Evolutionary conservation across 306 rosid genomes (phyloP), one percentile per base, ranked within the genome.

Genomic region (Medicago lupulina): DNA sequence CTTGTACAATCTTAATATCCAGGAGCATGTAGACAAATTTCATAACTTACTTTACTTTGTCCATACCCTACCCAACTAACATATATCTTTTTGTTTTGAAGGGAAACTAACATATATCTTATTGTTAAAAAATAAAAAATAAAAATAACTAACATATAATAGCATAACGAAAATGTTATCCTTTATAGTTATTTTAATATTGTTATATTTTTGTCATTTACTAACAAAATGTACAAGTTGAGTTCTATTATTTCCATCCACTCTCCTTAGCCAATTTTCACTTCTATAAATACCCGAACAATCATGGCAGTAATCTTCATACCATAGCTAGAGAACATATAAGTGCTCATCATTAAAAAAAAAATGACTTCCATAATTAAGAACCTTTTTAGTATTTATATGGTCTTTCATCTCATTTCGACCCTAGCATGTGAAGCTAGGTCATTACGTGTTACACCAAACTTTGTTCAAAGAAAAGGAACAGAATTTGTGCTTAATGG

Each of bases 391-490:
- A 1, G 34, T 19, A 40, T 25, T 4, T 11, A 66, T 80, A 7
- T 70, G 1, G 12, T 61, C 36, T 10, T 70, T 13, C 38, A 46
- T 46, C 13, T 66, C 2, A 47, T 67, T 31, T 65, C 62, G 12
- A 14, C 23, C 69, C 34, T 83, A 41, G 57, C 21, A 13, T 50
- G 82, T 69, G 80, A 80, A 76, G 61, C 74, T 59, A 71, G 83
- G 40, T 21, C 46, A 61, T 9, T 47, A 4, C 15, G 7, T 0
- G 11, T 14, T 25, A 38, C 72, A 62, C 55, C 62, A 14, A 80
- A 43, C 12, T 86, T 86, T 80, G 89, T 84, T 69, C 65, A 74
- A 73, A 78, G 80, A 4, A 74, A 62, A 0, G 86, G 83, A 49
- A 70, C 82, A 36, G 82, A 75, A 9, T 80, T 87, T 55, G 53